Conservation (phyloP, 331 rosid species). For the Ulmus americana region DNA sequence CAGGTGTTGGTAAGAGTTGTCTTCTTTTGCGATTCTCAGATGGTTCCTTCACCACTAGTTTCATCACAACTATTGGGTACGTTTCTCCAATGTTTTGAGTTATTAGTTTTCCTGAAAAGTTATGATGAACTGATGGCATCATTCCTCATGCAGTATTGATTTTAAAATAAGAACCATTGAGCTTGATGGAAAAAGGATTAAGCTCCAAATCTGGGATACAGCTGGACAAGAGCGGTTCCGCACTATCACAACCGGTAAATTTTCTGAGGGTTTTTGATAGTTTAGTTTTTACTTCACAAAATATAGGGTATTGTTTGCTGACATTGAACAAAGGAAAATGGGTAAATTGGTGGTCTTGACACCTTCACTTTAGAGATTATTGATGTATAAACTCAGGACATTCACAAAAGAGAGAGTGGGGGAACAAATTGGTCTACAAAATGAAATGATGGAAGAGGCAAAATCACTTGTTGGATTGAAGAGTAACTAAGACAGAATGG, state of each 20-base stretch:
- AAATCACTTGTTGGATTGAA: neutral
- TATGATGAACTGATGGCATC: conserved; percentile 19
- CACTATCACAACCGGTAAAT: conserved; percentile 79
- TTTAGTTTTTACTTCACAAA: neutral
- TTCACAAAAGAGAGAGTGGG: neutral
- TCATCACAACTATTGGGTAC: conserved; percentile 91
- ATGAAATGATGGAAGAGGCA: conserved; percentile 1
- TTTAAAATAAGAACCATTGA: conserved; percentile 89
- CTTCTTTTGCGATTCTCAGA: conserved; percentile 95
- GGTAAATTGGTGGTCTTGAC: neutral
- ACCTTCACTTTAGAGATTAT: neutral
- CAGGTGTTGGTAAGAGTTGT: conserved; percentile 99
- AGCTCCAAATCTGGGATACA: conserved; percentile 98
- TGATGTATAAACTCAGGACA: neutral
- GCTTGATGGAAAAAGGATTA: conserved; percentile 83
- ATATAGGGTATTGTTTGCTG: neutral
- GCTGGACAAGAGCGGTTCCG: conserved; percentile 98
- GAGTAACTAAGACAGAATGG: neutral
- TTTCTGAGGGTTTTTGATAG: conserved; percentile 12
- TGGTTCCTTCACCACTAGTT: conserved; percentile 90
- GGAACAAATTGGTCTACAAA: neutral
- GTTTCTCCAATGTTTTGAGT: conserved; percentile 21
- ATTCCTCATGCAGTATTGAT: conserved; percentile 67
- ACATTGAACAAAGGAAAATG: neutral
- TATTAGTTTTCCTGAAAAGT: conserved; percentile 9